These are phyloP conservation scores for Solanum chaucha DNA, from an alignment of 257 asterid genomes.

Conservation along the genomic window DNA sequence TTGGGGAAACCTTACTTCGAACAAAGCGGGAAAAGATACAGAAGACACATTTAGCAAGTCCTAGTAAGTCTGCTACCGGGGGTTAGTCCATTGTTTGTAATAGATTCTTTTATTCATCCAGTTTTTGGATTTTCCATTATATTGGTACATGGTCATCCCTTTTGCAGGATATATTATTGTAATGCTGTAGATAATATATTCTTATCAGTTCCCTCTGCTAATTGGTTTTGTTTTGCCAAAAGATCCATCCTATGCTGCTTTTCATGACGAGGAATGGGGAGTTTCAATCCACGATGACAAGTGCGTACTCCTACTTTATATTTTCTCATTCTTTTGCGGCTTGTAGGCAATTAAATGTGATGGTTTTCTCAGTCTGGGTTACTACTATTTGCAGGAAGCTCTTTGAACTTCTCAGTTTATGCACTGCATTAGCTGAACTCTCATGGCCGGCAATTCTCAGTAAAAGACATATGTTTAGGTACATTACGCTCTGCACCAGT, in stretches of 20 bases:
- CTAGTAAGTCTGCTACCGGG: not conserved
- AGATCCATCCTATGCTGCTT: constrained; percentile 67
- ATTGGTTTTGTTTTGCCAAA: constrained; percentile 15
- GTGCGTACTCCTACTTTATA: constrained; percentile 27
- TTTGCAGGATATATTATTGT: not conserved
- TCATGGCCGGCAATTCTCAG: constrained; percentile 86
- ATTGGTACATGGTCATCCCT: not conserved
- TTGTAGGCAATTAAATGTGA: constrained; percentile 1
- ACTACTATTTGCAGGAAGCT: constrained; percentile 42
- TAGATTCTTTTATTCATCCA: not conserved
- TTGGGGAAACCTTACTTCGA: not conserved
- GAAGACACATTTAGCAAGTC: not conserved
- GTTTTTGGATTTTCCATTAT: not conserved
- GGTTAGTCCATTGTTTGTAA: not conserved
- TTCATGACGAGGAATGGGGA: constrained; percentile 98
- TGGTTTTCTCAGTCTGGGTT: constrained; percentile 8
- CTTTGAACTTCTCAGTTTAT: constrained; percentile 43
- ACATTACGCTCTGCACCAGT: constrained; percentile 6
- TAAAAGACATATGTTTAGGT: constrained; percentile 68
- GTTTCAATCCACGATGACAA: constrained; percentile 78
- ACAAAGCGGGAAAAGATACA: not conserved
- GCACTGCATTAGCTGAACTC: constrained; percentile 66
- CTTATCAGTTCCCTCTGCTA: constrained; percentile 14
- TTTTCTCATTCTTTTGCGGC: not conserved
- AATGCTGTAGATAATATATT: not conserved